These are phyloP conservation scores for Globisporangium cederbergense DNA, from an alignment of 352 stramenopile species.

Conservation along the genomic window DNA sequence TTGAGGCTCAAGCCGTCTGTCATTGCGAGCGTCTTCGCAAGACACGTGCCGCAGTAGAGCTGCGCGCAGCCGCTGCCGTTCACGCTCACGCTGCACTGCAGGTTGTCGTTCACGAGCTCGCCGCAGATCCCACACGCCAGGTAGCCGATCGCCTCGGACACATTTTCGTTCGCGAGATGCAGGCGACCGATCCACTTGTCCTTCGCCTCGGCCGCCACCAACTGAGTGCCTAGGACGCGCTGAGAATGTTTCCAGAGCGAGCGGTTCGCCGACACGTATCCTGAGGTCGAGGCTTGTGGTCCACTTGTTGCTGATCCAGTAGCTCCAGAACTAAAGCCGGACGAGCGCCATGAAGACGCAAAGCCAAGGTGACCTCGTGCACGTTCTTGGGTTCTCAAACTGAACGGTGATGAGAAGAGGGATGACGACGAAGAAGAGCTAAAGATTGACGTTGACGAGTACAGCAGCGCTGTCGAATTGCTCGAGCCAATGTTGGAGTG, in stretches of 20 bases:
- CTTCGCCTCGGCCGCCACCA: constrained; percentile 25
- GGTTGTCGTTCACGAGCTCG: constrained; percentile 71
- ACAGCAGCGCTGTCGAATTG: not conserved
- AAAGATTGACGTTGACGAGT: constrained; percentile 14
- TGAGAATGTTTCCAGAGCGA: constrained; percentile 44
- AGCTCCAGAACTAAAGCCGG: not conserved
- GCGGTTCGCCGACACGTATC: constrained; percentile 15
- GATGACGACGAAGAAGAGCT: constrained; percentile 5
- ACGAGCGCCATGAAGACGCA: constrained; percentile 17
- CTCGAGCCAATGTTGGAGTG: not conserved
- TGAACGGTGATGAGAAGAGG: constrained; percentile 7
- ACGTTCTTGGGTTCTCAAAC: constrained; percentile 8
- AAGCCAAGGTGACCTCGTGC: constrained; percentile 10
- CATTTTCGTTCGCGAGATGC: constrained; percentile 32
- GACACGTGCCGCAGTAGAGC: constrained; percentile 65
- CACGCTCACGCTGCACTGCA: constrained; percentile 45
- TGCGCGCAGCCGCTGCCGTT: constrained; percentile 42
- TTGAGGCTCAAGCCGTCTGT: constrained; percentile 27
- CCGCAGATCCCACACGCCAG: constrained; percentile 71
- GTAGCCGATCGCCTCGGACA: constrained; percentile 46
- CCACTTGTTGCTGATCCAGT: not conserved
- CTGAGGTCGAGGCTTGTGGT: constrained; percentile 9
- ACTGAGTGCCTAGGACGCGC: not conserved
- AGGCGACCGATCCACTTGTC: constrained; percentile 45
- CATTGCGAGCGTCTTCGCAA: constrained; percentile 27